Conservation (phyloP, 306 rosid genomes). For the Begonia peltatifolia region DNA sequence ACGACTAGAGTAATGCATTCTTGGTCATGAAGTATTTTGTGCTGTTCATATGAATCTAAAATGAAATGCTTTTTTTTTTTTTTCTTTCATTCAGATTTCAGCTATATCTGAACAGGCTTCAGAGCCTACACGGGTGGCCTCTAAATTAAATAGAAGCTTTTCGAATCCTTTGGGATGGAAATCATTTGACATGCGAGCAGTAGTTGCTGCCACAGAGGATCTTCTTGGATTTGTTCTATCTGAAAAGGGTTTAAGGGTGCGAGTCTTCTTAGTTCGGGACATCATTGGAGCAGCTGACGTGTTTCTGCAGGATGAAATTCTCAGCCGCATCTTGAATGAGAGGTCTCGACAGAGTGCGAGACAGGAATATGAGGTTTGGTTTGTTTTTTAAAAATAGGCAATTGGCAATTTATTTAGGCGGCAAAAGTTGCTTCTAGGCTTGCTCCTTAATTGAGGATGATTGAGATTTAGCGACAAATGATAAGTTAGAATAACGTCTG, state of each 20-base stretch:
- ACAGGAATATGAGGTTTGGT: slow-evolving; percentile 38
- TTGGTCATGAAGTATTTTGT: too few relatives aligned
- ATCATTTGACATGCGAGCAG: slow-evolving; percentile 74
- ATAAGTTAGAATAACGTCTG: too few relatives aligned
- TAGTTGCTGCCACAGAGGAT: slow-evolving; percentile 85
- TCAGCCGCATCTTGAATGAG: slow-evolving; percentile 26
- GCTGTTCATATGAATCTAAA: too few relatives aligned
- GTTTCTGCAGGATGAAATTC: slow-evolving; percentile 54
- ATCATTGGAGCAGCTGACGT: slow-evolving; percentile 55
- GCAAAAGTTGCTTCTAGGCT: too few relatives aligned
- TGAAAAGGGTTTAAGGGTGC: slow-evolving; percentile 77
- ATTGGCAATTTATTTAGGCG: too few relatives aligned
- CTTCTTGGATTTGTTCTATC: slow-evolving; percentile 67
- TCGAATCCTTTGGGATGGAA: slow-evolving; percentile 56
- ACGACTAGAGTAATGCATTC: too few relatives aligned
- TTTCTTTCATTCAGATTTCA: slow-evolving; percentile 38
- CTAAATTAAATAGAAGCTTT: slow-evolving; percentile 23
- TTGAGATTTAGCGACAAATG: too few relatives aligned
- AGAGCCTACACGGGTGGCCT: slow-evolving; percentile 32
- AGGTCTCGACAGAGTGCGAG: slow-evolving; percentile 21
- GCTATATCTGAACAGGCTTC: slow-evolving; percentile 95
- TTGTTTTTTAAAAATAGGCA: not conserved
- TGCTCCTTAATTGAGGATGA: too few relatives aligned
- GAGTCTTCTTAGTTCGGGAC: slow-evolving; percentile 70
- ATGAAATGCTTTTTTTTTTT: too few relatives aligned